Base-by-base conservation (phyloP, 106 monocot genomes). In the Hemerocallis citrina region DNA sequence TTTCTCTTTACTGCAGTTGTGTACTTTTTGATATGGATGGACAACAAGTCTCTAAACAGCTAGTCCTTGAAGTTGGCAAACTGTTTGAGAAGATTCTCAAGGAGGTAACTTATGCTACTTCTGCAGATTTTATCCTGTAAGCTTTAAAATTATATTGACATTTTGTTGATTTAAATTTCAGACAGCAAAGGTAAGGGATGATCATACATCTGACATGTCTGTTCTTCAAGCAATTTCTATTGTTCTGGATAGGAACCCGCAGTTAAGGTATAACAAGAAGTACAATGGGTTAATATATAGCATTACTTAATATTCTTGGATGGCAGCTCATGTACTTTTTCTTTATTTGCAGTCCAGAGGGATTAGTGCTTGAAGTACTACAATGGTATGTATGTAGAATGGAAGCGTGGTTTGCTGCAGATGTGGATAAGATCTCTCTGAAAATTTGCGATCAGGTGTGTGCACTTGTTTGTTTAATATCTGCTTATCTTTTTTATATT, bases 351-450 rank as follows among this genome's bases (percentile, higher is more conserved):
- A 94, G 89, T 67, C 81, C 70, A 68, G 74, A 86, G 36, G 95
- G 95, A 31, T 52, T 95, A 40, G 73, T 79, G 22, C 57, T 81
- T 79, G 80, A 95, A 81, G 90, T 95, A 22, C 27, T 95, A 42
- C 95, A 95, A 43, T 95, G 89, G 95, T 95, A 84, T 61, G 78
- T 95, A 41, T 95, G 95, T 63, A 77, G 95, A 79, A 81, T 95
- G 95, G 95, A 95, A 74, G 95, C 95, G 66, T 95, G 95, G 95
- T 95, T 95, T 86, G 95, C 95, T 71, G 75, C 89, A 34, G 90
- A 95, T 82, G 78, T 60, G 14, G 84, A 89, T 48, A 76, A 65
- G 13, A 95, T 95, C 25, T 95, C 95, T 41, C 73, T 95, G 29
- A 83, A 95, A 70, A 83, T 69, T 41, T 95, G 95, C 89, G 95